Conservation (phyloP, 257 asterid species). For the Thymus mandschuricus region DNA sequence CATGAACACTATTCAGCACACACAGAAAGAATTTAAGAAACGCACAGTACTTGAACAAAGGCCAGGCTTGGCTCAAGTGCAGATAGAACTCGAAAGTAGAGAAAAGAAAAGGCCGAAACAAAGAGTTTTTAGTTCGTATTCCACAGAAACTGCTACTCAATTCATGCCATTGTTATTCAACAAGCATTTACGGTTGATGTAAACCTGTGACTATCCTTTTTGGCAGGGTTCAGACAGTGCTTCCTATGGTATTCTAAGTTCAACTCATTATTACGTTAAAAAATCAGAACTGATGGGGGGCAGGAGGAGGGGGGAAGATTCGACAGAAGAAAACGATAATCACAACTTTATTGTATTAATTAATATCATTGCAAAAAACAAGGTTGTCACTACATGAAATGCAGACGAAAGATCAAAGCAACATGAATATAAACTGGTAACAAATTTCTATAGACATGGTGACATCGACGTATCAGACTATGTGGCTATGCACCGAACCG, state of each 20-base stretch:
- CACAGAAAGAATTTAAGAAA: not conserved
- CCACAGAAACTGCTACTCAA: too few relatives aligned
- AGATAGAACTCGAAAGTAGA: too few relatives aligned
- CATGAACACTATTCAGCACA: not conserved
- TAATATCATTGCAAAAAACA: conserved; percentile 17
- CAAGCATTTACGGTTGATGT: too few relatives aligned
- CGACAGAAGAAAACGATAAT: not conserved
- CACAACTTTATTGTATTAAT: conserved; percentile 1
- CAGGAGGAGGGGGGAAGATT: not conserved
- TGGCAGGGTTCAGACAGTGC: too few relatives aligned
- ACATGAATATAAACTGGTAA: not conserved
- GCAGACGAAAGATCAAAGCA: conserved; percentile 27
- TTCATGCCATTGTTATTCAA: not conserved
- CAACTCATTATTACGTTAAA: too few relatives aligned
- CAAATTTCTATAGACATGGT: not conserved
- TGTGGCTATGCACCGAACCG: conserved; percentile 38
- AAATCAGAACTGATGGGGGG: too few relatives aligned
- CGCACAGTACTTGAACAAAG: not conserved
- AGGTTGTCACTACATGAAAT: not conserved
- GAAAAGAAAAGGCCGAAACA: too few relatives aligned
- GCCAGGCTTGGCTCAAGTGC: not conserved
- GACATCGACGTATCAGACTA: conserved; percentile 9
- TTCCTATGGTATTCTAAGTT: too few relatives aligned
- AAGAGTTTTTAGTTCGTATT: too few relatives aligned
- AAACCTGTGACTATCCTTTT: too few relatives aligned